Evolutionary conservation across 208 protist species (phyloP).

Genomic region (Acanthamoeba royreba): DNA sequence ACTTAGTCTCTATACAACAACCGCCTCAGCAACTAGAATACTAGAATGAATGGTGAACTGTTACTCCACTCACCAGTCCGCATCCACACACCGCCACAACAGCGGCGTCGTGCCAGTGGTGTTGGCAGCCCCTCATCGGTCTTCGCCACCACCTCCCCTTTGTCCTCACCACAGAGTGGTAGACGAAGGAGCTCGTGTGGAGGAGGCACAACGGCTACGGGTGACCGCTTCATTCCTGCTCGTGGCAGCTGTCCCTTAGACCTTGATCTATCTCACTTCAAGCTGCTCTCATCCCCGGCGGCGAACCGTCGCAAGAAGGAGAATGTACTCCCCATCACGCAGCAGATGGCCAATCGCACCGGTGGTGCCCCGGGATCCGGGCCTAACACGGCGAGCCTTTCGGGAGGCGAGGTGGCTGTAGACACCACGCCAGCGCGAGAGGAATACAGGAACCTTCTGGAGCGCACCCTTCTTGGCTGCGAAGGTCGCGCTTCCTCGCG

Average conservation of each 20-base stretch:
- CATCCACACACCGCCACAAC: not conserved
- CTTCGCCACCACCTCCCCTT: not conserved
- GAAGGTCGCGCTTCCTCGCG: not conserved
- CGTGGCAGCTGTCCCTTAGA: not conserved
- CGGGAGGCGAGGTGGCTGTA: not conserved
- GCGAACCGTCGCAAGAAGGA: not conserved
- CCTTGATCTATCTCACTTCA: not conserved
- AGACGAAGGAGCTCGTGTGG: not conserved
- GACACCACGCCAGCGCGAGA: not conserved
- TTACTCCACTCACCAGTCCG: not conserved
- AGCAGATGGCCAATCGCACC: too few relatives aligned
- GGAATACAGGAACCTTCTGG: not conserved
- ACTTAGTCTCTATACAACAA: not conserved
- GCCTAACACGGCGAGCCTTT: not conserved
- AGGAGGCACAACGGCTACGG: not conserved
- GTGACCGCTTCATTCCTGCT: not conserved
- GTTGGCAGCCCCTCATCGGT: not conserved
- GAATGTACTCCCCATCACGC: not conserved
- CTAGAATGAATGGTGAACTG: not conserved
- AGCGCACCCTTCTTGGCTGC: not conserved
- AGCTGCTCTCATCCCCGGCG: not conserved
- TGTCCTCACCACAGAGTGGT: not conserved
- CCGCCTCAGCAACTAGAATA: not conserved
- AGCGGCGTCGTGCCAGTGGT: not conserved
- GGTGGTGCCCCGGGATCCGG: not conserved